phyloP scores from a whole-genome alignment of 345 rosid species.

The Eucalyptus sp. region DNA sequence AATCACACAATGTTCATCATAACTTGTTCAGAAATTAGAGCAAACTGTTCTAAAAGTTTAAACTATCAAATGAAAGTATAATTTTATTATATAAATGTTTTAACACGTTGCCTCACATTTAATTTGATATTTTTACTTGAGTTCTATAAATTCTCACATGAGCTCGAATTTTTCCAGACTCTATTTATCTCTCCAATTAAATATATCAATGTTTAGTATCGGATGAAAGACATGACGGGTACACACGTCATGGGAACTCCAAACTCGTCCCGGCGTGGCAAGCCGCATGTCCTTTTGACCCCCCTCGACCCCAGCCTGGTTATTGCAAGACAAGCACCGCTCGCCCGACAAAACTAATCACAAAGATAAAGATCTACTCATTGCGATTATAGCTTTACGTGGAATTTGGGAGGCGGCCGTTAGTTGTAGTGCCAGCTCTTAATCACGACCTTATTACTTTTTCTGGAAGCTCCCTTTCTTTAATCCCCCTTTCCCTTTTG shows the following conservation, averaged over 20 bases:
- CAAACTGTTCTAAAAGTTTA: fast-evolving
- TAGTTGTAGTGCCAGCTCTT: not conserved
- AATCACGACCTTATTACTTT: not conserved
- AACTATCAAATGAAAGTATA: too few relatives aligned
- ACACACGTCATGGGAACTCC: not conserved
- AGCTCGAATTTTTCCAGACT: fast-evolving
- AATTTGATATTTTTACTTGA: fast-evolving
- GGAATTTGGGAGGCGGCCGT: not conserved
- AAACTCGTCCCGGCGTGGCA: not conserved
- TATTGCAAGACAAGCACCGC: not conserved
- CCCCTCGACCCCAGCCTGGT: not conserved
- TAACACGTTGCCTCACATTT: too few relatives aligned
- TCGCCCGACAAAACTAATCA: not conserved
- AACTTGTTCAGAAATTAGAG: fast-evolving
- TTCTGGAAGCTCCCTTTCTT: not conserved
- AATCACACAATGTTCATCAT: not conserved
- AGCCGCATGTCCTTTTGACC: not conserved
- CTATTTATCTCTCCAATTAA: too few relatives aligned
- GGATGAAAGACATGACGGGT: too few relatives aligned
- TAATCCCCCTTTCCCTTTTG: not conserved
- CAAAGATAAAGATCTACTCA: not conserved
- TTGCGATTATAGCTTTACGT: not conserved
- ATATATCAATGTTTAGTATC: too few relatives aligned
- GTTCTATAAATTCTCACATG: too few relatives aligned
- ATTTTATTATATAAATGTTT: too few relatives aligned